phyloP scores from a whole-genome alignment of 768 basidiomycete genomes.

The Termitomyces titanicus region DNA sequence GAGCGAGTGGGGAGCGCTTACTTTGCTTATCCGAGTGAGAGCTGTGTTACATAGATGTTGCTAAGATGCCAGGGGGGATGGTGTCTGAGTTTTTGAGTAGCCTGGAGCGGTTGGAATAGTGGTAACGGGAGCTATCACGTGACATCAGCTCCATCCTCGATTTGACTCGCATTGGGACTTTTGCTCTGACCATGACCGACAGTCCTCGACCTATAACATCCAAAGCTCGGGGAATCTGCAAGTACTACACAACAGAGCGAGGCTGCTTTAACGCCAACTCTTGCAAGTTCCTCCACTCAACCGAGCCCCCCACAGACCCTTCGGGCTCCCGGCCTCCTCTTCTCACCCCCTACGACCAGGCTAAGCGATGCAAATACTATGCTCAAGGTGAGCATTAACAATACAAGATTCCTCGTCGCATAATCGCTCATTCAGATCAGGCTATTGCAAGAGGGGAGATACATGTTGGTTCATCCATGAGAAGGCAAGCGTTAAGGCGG shows the following conservation, averaged over 20 bases:
- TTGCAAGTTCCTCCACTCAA: constrained; percentile 77
- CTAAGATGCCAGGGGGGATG: no score
- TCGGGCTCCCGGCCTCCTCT: constrained; percentile 28
- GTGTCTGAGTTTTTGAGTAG: no score
- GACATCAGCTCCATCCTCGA: background rate
- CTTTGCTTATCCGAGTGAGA: no score
- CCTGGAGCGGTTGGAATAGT: no score
- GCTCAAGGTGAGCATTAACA: constrained; percentile 41
- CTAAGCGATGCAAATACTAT: constrained; percentile 67
- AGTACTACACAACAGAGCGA: constrained; percentile 56
- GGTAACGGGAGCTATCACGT: no score
- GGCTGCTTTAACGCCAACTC: constrained; percentile 67
- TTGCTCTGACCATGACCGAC: constrained; percentile 13
- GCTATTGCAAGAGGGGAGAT: constrained; percentile 68
- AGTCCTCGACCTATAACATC: constrained; percentile 56
- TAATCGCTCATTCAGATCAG: constrained; percentile 28
- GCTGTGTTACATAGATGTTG: no score
- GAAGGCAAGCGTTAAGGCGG: constrained; percentile 11
- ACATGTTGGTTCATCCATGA: constrained; percentile 75
- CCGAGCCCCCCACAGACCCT: constrained; percentile 24
- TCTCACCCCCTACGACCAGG: constrained; percentile 67
- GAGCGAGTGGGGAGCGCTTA: no score
- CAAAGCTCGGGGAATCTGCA: constrained; percentile 68
- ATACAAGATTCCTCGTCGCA: background rate
- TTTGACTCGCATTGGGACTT: background rate